A percentile compares a stretch with the other conserved stretches of the same genome.
Evolutionary conservation across 202 grass and related monocot species (phyloP).

Genomic region (Digitaria exilis): DNA sequence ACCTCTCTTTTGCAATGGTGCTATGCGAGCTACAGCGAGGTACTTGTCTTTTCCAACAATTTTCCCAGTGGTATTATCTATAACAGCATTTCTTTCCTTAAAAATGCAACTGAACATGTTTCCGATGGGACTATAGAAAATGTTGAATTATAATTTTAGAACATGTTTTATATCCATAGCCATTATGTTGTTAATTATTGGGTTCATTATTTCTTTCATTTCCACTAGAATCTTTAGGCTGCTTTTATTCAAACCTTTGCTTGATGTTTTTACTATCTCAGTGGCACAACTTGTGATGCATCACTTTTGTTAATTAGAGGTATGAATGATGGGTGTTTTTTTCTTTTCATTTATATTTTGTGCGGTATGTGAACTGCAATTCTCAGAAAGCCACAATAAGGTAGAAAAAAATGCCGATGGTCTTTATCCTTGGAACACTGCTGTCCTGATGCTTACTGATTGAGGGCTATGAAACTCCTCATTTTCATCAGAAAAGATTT

Average conservation of each 20-base stretch:
- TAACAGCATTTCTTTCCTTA: not conserved
- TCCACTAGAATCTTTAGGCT: not conserved
- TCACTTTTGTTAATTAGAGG: not conserved
- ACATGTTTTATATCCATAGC: not conserved
- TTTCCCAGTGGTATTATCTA: not conserved
- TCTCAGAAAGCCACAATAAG: not conserved
- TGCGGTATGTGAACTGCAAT: not conserved
- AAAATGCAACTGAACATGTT: not conserved
- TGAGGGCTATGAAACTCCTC: not conserved
- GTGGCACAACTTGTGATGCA: conserved; percentile 6
- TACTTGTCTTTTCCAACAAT: conserved; percentile 43
- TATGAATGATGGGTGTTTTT: not conserved
- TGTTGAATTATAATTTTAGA: not conserved
- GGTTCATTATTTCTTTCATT: conserved; percentile 13
- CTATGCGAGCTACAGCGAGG: conserved; percentile 97
- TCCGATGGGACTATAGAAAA: not conserved
- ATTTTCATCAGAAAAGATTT: not conserved
- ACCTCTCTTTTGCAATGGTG: conserved; percentile 93
- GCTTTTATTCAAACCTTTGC: not conserved
- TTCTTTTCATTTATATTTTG: not conserved
- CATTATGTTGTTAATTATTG: not conserved
- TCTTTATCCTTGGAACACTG: not conserved
- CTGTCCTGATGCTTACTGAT: not conserved
- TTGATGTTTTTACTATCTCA: conserved; percentile 7
- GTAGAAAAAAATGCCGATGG: not conserved